These are phyloP conservation scores for Trichophyton simii DNA, from an alignment of 2,329 filamentous ascomycete genomes.

Conservation along the genomic window DNA sequence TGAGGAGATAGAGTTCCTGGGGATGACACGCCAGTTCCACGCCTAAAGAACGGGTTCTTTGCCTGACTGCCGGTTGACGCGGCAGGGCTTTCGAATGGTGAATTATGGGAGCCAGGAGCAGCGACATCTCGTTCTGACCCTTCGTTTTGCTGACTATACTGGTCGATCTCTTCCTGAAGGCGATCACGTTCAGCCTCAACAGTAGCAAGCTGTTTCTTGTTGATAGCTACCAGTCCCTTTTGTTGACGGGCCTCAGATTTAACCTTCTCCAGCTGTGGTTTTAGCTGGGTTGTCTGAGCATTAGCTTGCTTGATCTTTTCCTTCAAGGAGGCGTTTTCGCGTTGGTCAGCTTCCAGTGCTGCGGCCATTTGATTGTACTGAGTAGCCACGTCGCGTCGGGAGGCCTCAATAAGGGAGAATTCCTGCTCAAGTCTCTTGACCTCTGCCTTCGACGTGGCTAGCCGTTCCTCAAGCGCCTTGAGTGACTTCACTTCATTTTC, in stretches of 20 bases:
- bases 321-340: slow-evolving; percentile 74
- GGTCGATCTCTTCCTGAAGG: slow-evolving; percentile 63
- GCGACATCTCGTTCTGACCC: slow-evolving; percentile 46
- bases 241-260: slow-evolving; percentile 86
- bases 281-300: slow-evolving; percentile 67
- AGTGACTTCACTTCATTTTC: slow-evolving; percentile 87
- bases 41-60: slow-evolving; percentile 92
- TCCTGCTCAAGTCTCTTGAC: slow-evolving; percentile 76
- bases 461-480: slow-evolving; percentile 69
- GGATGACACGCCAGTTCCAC: slow-evolving; percentile 36
- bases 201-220: slow-evolving; percentile 91
- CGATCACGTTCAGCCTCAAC: slow-evolving; percentile 82
- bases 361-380: slow-evolving; percentile 67
- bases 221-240: slow-evolving; percentile 92
- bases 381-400: slow-evolving; percentile 64
- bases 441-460: slow-evolving; percentile 62
- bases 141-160: slow-evolving; percentile 46
- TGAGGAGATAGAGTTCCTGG: slow-evolving; percentile 39
- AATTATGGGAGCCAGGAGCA: slow-evolving; percentile 14
- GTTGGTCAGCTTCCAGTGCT: slow-evolving; percentile 71
- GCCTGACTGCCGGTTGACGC: slow-evolving; percentile 50
- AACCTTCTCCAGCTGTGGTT: slow-evolving; percentile 84
- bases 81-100: slow-evolving; percentile 52
- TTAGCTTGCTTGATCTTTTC: slow-evolving; percentile 78
- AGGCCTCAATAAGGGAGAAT: slow-evolving; percentile 68